These are phyloP conservation scores for Saccharomycopsis babjevae DNA, from an alignment of 805 yeast species.

Conservation along the genomic window DNA sequence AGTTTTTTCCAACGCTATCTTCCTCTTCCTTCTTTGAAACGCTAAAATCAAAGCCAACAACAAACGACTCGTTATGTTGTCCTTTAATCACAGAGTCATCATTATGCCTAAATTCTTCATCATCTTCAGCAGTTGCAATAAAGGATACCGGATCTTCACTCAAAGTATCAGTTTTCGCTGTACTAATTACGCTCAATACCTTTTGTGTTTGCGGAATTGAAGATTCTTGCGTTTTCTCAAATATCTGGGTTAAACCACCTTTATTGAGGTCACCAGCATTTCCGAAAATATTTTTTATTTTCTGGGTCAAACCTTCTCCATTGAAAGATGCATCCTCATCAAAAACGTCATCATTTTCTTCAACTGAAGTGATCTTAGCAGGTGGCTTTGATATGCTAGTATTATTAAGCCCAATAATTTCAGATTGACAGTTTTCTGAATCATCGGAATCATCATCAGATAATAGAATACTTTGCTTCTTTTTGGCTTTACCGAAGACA, in stretches of 20 bases:
- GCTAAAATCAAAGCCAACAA: slow-evolving; percentile 14
- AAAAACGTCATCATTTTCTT: slow-evolving; percentile 19
- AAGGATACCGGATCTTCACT: not conserved
- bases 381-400: not conserved
- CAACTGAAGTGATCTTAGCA: not conserved
- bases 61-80: slow-evolving; percentile 9
- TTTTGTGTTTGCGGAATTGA: not conserved
- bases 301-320: slow-evolving; percentile 20
- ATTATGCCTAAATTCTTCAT: slow-evolving; percentile 2
- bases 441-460: not conserved
- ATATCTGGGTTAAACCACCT: slow-evolving; percentile 4
- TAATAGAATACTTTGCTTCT: not conserved
- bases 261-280: not conserved
- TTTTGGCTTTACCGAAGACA: not conserved
- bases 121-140: not conserved
- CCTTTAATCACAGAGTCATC: slow-evolving; percentile 10
- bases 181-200: not conserved
- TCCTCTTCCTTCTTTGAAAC: slow-evolving; percentile 2
- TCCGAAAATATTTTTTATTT: slow-evolving; percentile 12
- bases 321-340: slow-evolving; percentile 2
- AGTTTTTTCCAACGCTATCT: not conserved
- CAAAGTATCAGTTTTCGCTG: not conserved
- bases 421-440: not conserved
- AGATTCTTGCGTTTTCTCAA: slow-evolving; percentile 1
- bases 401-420: not conserved